phyloP scores from a whole-genome alignment of 495 filamentous ascomycete genomes.

The Aspergillus egyptiacus region DNA sequence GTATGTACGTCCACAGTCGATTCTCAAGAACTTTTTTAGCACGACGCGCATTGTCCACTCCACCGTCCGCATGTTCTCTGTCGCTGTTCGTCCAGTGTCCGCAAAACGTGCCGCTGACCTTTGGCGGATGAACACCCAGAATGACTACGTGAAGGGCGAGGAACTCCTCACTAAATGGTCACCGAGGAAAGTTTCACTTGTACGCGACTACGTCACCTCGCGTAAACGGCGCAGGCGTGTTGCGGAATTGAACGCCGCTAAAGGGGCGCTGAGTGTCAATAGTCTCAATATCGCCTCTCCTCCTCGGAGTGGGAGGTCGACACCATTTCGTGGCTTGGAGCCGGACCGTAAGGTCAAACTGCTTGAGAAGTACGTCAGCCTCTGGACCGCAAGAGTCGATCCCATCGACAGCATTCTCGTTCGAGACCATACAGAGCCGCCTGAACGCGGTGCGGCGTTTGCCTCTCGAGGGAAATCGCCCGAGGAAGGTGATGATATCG shows the following conservation, averaged over 20 bases:
- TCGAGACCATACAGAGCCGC: slow-evolving; percentile 70
- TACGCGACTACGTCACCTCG: slow-evolving; percentile 70
- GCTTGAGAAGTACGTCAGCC: slow-evolving; percentile 62
- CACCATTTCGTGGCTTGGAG: slow-evolving; percentile 39
- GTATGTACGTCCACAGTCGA: slow-evolving; percentile 74
- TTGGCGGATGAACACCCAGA: slow-evolving; percentile 93
- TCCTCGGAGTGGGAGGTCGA: slow-evolving; percentile 34
- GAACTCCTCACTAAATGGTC: slow-evolving; percentile 78
- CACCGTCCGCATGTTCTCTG: slow-evolving; percentile 74
- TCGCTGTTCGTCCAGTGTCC: slow-evolving; percentile 77
- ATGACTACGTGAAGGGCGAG: slow-evolving; percentile 92
- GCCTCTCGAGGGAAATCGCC: slow-evolving; percentile 26
- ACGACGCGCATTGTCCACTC: slow-evolving; percentile 80
- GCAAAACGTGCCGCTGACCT: slow-evolving; percentile 88
- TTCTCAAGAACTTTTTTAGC: slow-evolving; percentile 85
- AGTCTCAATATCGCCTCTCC: slow-evolving; percentile 31
- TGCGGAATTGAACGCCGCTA: slow-evolving; percentile 74
- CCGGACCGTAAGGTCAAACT: slow-evolving; percentile 51
- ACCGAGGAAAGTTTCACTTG: slow-evolving; percentile 80
- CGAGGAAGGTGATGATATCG: slow-evolving; percentile 20
- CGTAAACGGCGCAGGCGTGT: slow-evolving; percentile 64
- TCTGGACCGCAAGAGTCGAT: slow-evolving; percentile 76
- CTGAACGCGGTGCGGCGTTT: slow-evolving; percentile 56
- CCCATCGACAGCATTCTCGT: slow-evolving; percentile 65
- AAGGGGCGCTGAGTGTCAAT: slow-evolving; percentile 55